Percentiles rank a stretch among this genome's conserved stretches.
Evolutionary conservation across 2,329 filamentous ascomycete genomes (phyloP).

Genomic region (Arthrobotrys conoides): DNA sequence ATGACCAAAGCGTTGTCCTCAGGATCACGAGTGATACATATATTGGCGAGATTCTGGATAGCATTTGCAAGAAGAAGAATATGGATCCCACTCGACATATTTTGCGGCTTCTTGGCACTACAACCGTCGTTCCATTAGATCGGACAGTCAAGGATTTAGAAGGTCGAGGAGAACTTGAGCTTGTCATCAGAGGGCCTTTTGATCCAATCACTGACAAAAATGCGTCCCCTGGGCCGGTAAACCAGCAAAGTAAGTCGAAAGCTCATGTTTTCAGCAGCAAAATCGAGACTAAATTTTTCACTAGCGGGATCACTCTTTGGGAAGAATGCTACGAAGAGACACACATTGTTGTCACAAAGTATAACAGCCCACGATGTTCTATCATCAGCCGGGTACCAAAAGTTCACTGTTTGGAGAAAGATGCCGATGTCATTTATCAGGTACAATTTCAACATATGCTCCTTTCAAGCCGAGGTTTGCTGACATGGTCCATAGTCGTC

Average conservation of each 20-base stretch:
- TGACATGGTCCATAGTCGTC: slow-evolving; percentile 54
- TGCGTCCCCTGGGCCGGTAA: slow-evolving; percentile 55
- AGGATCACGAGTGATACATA: slow-evolving; percentile 87
- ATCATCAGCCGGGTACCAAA: slow-evolving; percentile 72
- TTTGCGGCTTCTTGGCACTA: slow-evolving; percentile 81
- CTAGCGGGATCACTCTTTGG: slow-evolving; percentile 54
- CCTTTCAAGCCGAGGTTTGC: background rate
- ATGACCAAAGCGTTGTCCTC: slow-evolving; percentile 79
- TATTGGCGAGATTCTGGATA: slow-evolving; percentile 83
- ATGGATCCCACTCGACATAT: slow-evolving; percentile 85
- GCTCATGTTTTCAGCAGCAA: background rate
- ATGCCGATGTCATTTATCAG: slow-evolving; percentile 83
- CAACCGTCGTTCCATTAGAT: slow-evolving; percentile 76
- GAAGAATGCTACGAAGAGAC: slow-evolving; percentile 34
- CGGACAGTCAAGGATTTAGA: slow-evolving; percentile 84
- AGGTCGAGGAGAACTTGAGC: slow-evolving; percentile 80
- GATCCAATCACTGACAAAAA: slow-evolving; percentile 71
- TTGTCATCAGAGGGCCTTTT: slow-evolving; percentile 82
- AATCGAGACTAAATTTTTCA: slow-evolving; percentile 9
- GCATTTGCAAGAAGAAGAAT: slow-evolving; percentile 81
- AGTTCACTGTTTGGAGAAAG: slow-evolving; percentile 84
- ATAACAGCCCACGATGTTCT: slow-evolving; percentile 60
- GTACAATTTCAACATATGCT: background rate
- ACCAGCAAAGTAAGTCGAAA: slow-evolving; percentile 45
- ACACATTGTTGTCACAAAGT: slow-evolving; percentile 50